These are phyloP conservation scores for Orychophragmus violaceus DNA, from an alignment of 345 rosid genomes.

Conservation along the genomic window DNA sequence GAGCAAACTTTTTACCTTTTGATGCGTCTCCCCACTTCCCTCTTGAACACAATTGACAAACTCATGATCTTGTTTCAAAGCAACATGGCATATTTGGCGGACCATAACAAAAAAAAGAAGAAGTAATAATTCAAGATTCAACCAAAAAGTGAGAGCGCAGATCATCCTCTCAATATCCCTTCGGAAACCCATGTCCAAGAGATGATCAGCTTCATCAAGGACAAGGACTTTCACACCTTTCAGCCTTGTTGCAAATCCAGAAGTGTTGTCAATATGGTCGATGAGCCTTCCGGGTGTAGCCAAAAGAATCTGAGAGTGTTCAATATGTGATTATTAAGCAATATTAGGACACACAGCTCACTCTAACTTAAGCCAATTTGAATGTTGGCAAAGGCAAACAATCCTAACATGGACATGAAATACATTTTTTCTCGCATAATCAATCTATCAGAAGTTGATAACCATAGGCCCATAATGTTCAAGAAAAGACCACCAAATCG, in stretches of 20 bases:
- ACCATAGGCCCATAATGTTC: neutral
- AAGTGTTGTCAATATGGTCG: constrained; percentile 90
- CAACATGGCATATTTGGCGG: constrained; percentile 77
- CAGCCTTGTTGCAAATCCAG: constrained; percentile 88
- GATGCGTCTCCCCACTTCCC: constrained; percentile 82
- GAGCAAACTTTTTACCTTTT: constrained; percentile 47
- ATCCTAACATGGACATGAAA: neutral
- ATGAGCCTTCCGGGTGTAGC: constrained; percentile 95
- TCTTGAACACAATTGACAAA: constrained; percentile 78
- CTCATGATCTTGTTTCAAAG: constrained; percentile 79
- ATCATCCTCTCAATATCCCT: constrained; percentile 81
- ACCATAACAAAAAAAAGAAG: constrained; percentile 57
- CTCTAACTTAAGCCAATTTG: neutral
- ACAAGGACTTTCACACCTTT: constrained; percentile 87
- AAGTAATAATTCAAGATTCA: constrained; percentile 15
- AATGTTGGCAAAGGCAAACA: neutral
- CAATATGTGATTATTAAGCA: constrained; percentile 16
- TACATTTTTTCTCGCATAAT: neutral
- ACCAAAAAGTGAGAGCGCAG: constrained; percentile 34
- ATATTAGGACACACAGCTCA: neutral
- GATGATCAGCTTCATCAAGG: too few relatives aligned
- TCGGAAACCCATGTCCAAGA: too few relatives aligned
- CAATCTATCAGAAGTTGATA: neutral
- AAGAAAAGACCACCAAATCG: neutral
- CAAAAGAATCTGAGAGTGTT: constrained; percentile 48